A percentile compares a stretch with the other conserved stretches of the same genome.
Conservation (phyloP, 306 rosid species). For the Glycine tomentella region DNA sequence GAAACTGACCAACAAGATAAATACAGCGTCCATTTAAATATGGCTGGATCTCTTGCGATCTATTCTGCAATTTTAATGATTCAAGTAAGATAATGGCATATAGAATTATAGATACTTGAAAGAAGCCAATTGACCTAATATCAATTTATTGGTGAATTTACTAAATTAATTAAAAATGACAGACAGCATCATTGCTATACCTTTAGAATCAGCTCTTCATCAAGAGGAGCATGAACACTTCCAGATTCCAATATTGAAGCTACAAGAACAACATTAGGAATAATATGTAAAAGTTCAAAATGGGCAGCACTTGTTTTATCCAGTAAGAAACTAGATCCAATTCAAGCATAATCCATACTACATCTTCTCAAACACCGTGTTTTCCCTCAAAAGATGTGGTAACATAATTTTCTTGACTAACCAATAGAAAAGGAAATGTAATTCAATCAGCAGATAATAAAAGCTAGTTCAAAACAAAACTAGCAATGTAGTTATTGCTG, state of each 20-base stretch:
- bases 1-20: conserved; percentile 94
- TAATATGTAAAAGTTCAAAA: conserved; percentile 38
- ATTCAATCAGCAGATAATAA: conserved; percentile 29
- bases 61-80: conserved; percentile 74
- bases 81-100: conserved; percentile 57
- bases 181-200: conserved; percentile 37
- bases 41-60: conserved; percentile 70
- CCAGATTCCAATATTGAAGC: conserved; percentile 58
- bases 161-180: conserved; percentile 29
- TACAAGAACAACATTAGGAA: conserved; percentile 45
- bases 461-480: conserved; percentile 29
- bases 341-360: conserved; percentile 34
- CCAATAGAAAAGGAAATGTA: conserved; percentile 28
- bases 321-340: conserved; percentile 5
- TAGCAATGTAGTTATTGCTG: conserved; percentile 8
- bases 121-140: conserved; percentile 37
- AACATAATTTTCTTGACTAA: conserved; percentile 20
- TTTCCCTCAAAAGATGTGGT: conserved; percentile 14
- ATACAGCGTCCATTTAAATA: conserved; percentile 87
- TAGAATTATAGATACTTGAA: conserved; percentile 2
- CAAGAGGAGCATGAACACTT: conserved; percentile 43
- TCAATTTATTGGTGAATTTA: conserved; percentile 7
- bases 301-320: neutral
- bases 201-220: conserved; percentile 57
- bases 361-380: conserved; percentile 12